phyloP scores from a whole-genome alignment of 225 moss, liverwort and hornwort species.

The Lunularia cruciata region DNA sequence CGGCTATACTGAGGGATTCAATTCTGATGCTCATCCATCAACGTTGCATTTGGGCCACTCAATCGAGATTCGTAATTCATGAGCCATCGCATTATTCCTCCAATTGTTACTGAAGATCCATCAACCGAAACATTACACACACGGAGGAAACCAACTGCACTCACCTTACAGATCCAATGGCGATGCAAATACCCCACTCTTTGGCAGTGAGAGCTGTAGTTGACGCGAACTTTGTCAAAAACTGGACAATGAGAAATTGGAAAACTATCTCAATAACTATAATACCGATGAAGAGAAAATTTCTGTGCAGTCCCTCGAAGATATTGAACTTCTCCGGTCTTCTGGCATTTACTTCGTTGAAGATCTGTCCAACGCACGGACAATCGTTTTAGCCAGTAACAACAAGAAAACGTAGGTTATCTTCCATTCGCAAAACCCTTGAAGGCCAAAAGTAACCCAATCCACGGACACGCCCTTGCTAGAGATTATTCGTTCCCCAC shows the following conservation, averaged over 20 bases:
- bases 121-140: background rate
- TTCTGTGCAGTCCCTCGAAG: constrained; percentile 60
- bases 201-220: constrained; percentile 48
- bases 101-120: too few species aligned
- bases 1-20: too few species aligned
- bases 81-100: too few species aligned
- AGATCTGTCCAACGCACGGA: constrained; percentile 44
- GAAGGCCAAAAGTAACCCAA: too few species aligned
- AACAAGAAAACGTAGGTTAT: background rate
- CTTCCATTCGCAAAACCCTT: too few species aligned
- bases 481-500: too few species aligned
- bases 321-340: constrained; percentile 54
- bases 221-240: constrained; percentile 64
- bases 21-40: too few species aligned
- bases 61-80: too few species aligned
- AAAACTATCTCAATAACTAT: constrained; percentile 47
- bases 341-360: constrained; percentile 91
- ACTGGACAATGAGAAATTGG: constrained; percentile 86
- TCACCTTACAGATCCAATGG: constrained; percentile 68
- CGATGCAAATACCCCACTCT: constrained; percentile 75
- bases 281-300: constrained; percentile 65
- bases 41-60: too few species aligned
- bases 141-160: too few species aligned
- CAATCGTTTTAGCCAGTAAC: background rate
- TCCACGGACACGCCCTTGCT: too few species aligned